Conservation (phyloP, 306 rosid genomes). For the Cucurbita maxima region DNA sequence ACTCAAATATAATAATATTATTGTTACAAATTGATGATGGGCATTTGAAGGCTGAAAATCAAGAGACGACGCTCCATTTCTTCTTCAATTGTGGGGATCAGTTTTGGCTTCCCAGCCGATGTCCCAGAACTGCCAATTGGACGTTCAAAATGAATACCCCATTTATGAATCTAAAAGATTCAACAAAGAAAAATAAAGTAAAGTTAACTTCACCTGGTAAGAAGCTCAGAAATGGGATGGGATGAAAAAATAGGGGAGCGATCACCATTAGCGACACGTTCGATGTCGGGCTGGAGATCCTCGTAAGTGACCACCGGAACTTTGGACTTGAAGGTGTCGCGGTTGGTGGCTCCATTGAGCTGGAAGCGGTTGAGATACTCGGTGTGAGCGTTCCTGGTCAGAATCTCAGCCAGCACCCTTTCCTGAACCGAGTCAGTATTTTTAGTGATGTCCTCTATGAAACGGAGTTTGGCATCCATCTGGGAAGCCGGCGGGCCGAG, state of each 20-base stretch:
- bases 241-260: constrained; percentile 53
- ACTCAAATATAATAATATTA: neutral
- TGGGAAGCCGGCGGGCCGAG: constrained; percentile 22
- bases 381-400: constrained; percentile 41
- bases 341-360: constrained; percentile 55
- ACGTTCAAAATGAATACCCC: neutral
- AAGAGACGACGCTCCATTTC: constrained; percentile 75
- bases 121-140: constrained; percentile 68
- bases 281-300: constrained; percentile 63
- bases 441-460: constrained; percentile 50
- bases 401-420: constrained; percentile 37
- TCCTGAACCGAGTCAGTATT: constrained; percentile 44
- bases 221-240: constrained; percentile 74
- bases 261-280: constrained; percentile 83
- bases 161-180: neutral
- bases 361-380: constrained; percentile 50
- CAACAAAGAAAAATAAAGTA: neutral
- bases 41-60: constrained; percentile 72
- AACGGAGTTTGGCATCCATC: constrained; percentile 41
- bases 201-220: constrained; percentile 43
- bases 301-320: constrained; percentile 63
- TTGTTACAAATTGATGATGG: constrained; percentile 66
- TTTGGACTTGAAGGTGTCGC: constrained; percentile 49
- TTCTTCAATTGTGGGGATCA: constrained; percentile 69
- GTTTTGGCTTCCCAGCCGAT: constrained; percentile 79